Base-by-base conservation (phyloP, 352 stramenopile genomes). In the Thraustotheca clavata region DNA sequence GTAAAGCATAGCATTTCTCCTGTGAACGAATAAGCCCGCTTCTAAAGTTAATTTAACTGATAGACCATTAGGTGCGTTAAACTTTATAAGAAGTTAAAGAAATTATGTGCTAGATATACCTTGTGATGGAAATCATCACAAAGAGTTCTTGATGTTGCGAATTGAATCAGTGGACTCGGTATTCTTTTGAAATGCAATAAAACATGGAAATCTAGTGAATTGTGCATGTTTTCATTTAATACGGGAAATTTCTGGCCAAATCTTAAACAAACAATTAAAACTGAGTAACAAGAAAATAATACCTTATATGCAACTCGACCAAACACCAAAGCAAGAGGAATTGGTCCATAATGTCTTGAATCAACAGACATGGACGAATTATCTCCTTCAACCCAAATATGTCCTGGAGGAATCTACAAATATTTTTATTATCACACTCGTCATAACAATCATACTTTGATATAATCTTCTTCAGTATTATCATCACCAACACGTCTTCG, bases 381-480 rank as follows among this genome's bases (percentile, higher is more conserved):
- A 75, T 99, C 96, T 36, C 96, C 96, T 79, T 98, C 93, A 5
- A 99, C 71, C 96, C 96, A 99, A 32, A 98, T 72, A 68, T 98
- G 91, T 50, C 95, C 92, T 60, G 96, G 87, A 5, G 95, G 95
- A 20, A 99, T 75, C 29, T 67, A 62, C 31, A 41, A 14, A 60
- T 12, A 22, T 46, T 8, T 3, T 12, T 18, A 3, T 18, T 22
- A 60, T 31, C 50, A n/a, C 31, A 54, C 16, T 6, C 52, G 8
- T 22, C 49, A 11, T 55, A 20, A 48, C 20, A 14, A 2, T n/a
- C 18, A n/a, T 34, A 62, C 55, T 29, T 39, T 43, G 4, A 70
- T 76, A 39, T 91, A 76, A 40, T 75, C 86, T 26, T 74, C 74
- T 33, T 69, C 74, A 4, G 77, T 77, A 33, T n/a, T n/a, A n/a